These are phyloP conservation scores for Aspergillus campestris DNA, from an alignment of 495 filamentous ascomycete genomes.

Conservation along the genomic window DNA sequence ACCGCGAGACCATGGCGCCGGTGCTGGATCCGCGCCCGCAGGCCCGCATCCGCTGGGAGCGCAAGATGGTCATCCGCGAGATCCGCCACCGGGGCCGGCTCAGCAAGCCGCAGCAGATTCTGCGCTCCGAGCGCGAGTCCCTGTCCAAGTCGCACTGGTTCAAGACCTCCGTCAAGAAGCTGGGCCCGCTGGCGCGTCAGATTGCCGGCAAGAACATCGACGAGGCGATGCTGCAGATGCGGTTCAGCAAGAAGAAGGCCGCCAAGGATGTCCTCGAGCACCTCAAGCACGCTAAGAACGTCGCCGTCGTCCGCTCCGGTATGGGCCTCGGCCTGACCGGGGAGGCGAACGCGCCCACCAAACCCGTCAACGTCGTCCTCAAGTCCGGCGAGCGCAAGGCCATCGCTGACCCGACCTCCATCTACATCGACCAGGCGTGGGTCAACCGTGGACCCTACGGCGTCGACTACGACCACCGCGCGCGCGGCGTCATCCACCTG, in stretches of 20 bases:
- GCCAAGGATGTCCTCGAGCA: constrained; percentile 71
- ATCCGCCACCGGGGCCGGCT: constrained; percentile 60
- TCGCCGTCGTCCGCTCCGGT: constrained; percentile 64
- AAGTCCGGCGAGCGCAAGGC: constrained; percentile 44
- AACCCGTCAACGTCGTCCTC: constrained; percentile 30
- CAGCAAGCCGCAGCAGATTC: constrained; percentile 50
- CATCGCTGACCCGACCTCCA: constrained; percentile 58
- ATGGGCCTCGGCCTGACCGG: constrained; percentile 66
- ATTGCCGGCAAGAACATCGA: constrained; percentile 86
- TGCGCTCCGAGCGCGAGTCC: constrained; percentile 64
- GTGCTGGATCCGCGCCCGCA: constrained; percentile 63
- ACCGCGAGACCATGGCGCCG: constrained; percentile 41
- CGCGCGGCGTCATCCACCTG: constrained; percentile 54
- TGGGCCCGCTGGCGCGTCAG: constrained; percentile 72
- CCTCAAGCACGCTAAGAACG: constrained; percentile 66
- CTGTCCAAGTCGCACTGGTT: constrained; percentile 55
- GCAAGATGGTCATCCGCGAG: constrained; percentile 69
- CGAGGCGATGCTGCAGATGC: constrained; percentile 92
- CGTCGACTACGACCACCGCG: constrained; percentile 50
- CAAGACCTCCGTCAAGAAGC: constrained; percentile 82
- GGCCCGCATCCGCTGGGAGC: constrained; percentile 61
- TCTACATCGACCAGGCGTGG: constrained; percentile 90
- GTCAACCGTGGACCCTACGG: constrained; percentile 66
- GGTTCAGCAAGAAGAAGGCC: constrained; percentile 87
- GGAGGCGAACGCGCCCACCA: constrained; percentile 23